These are phyloP conservation scores for Pilaira anomala DNA, from an alignment of 192 early-diverging fungal genomes.

Conservation along the genomic window DNA sequence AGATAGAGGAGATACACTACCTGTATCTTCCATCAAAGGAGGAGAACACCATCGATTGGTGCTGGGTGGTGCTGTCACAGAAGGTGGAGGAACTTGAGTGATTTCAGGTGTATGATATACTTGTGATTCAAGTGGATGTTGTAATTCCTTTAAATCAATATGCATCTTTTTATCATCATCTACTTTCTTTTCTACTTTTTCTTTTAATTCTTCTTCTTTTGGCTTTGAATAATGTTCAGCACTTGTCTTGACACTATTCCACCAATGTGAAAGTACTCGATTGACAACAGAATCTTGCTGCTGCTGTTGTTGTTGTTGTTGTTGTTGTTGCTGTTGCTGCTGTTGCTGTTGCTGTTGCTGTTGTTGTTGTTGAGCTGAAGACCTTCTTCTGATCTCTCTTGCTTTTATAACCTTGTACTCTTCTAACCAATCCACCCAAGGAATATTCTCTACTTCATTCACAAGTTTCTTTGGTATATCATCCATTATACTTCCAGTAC, in stretches of 20 bases:
- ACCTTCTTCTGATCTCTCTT: constrained; percentile 23
- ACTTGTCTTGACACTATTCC: constrained; percentile 26
- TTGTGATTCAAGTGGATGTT: constrained; percentile 4
- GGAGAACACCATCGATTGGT: no score
- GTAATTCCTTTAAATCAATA: constrained; percentile 9
- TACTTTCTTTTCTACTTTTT: neutral
- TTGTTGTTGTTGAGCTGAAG: constrained; percentile 5
- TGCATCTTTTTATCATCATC: neutral
- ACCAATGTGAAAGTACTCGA: constrained; percentile 15
- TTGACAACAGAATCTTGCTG: constrained; percentile 9
- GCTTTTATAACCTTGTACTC: constrained; percentile 31
- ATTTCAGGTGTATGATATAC: no score
- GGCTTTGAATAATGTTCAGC: constrained; percentile 16
- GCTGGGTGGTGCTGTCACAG: neutral
- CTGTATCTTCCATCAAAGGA: neutral
- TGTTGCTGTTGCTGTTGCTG: no score
- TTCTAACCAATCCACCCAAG: constrained; percentile 39
- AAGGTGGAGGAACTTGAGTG: neutral
- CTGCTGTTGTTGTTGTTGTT: neutral
- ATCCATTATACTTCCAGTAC: neutral
- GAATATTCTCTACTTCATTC: constrained; percentile 27
- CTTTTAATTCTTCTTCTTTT: neutral
- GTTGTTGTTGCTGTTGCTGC: neutral
- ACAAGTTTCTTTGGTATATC: no score
- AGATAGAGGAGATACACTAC: neutral